phyloP scores from a whole-genome alignment of 2,329 filamentous ascomycete genomes.

The Fonsecaea pedrosoi region DNA sequence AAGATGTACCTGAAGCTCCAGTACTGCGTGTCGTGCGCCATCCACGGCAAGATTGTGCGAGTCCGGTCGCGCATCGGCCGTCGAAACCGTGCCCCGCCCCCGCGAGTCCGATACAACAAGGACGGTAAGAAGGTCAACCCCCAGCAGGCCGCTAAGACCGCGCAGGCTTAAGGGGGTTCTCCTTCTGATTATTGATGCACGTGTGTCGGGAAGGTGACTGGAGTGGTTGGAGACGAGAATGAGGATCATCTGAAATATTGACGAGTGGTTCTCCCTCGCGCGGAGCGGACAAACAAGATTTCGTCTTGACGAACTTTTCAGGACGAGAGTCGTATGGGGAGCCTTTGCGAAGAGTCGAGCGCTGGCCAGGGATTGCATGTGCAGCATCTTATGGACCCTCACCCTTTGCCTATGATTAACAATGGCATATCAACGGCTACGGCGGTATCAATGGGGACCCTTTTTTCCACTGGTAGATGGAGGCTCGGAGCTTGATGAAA shows the following conservation, averaged over 20 bases:
- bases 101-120: conserved; percentile 99
- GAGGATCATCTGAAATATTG: background rate
- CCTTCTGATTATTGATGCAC: conserved; percentile 8
- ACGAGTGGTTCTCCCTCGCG: background rate
- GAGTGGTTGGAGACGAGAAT: background rate
- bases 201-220: background rate
- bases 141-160: conserved; percentile 71
- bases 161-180: conserved; percentile 41
- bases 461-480: conserved; percentile 1
- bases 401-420: background rate
- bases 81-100: conserved; percentile 98
- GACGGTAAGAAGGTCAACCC: conserved; percentile 99
- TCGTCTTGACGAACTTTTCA: background rate
- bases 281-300: background rate
- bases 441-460: background rate
- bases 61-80: conserved; percentile 96
- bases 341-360: background rate
- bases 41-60: conserved; percentile 99
- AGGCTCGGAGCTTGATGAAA: background rate
- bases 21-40: conserved; percentile 99
- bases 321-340: background rate
- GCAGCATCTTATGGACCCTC: background rate
- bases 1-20: conserved; percentile 99
- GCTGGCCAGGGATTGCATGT: background rate
- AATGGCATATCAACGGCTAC: background rate